Percentiles rank a stretch among this genome's conserved stretches.
Evolutionary conservation across 192 early-diverging fungal genomes (phyloP).

Genomic region (Pilaira anomala): DNA sequence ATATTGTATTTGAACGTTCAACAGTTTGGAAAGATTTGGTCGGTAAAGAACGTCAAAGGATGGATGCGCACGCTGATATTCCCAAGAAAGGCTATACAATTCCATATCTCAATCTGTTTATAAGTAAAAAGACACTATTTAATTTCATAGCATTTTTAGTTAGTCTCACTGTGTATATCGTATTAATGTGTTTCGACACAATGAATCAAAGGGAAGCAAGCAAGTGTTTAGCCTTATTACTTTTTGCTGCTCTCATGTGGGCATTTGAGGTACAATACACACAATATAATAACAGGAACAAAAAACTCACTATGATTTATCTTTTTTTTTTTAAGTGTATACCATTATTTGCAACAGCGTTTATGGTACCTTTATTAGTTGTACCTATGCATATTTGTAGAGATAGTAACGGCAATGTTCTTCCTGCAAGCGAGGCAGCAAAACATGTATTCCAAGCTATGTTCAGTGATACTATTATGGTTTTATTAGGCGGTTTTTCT

Average conservation of each 20-base stretch:
- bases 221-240: constrained; percentile 81
- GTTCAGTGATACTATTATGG: constrained; percentile 73
- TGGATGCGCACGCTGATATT: constrained; percentile 33
- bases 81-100: background rate
- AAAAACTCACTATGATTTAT: too few relatives aligned
- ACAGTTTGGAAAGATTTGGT: constrained; percentile 78
- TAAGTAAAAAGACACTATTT: background rate
- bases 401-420: constrained; percentile 32
- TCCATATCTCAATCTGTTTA: constrained; percentile 2
- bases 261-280: constrained; percentile 64
- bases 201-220: constrained; percentile 73
- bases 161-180: constrained; percentile 53
- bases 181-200: constrained; percentile 54
- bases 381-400: constrained; percentile 60
- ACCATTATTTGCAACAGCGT: constrained; percentile 66
- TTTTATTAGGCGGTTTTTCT: constrained; percentile 68
- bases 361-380: constrained; percentile 61
- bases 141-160: constrained; percentile 35
- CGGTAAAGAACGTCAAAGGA: constrained; percentile 51
- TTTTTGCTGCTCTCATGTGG: constrained; percentile 82
- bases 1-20: constrained; percentile 66
- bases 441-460: constrained; percentile 65
- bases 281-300: too few relatives aligned
- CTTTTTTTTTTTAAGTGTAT: constrained; percentile 42
- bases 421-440: constrained; percentile 42